Base-by-base conservation (phyloP, 768 basidiomycete species). In the Boletus rufocinnamomeus region DNA sequence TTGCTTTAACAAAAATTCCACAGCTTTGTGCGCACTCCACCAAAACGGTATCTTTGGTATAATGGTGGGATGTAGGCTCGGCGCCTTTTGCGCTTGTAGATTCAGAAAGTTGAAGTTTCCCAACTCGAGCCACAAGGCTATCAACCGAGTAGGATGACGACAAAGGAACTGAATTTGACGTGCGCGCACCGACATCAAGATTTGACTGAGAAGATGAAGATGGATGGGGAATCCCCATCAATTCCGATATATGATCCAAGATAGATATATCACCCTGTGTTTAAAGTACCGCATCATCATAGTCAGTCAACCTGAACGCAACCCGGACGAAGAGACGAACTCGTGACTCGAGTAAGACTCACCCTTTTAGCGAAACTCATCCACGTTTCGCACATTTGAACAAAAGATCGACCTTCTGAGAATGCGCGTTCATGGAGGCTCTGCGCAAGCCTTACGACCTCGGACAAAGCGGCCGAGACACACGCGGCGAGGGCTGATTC, bases 351-450 rank as follows among this genome's bases (percentile, higher is more conserved):
- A n/a, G n/a, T n/a, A n/a, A n/a, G n/a, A n/a, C n/a, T 56, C 49
- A 88, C 91, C 75, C 78, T 79, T 65, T 82, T 83, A 0, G 90
- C 88, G 61, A 91, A 82, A 21, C 73, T 75, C 63, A 84, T 79
- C 85, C 91, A 91, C 54, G 82, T 84, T 61, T 92, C 88, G 67
- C 89, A 91, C 68, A 88, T 82, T 9, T 76, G 75, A 16, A 83
- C 59, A 64, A 88, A 93, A 1, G 79, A 76, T 48, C 73, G 78
- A 3, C 84, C 84, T 17, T 70, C 70, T 55, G 83, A 61, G 60
- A 87, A 86, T 0, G 60, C 2, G 57, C 67, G n/a, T 51, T 61
- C 61, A 77, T 80, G 32, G 56, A 52, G 59, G 77, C 30, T 50
- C 63, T 80, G 76, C 0, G 78, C 78, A 44, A 73, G 62, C 4